Evolutionary conservation across 768 basidiomycete genomes (phyloP).

Genomic region (button mushroom (Agaricus bisporus)): DNA sequence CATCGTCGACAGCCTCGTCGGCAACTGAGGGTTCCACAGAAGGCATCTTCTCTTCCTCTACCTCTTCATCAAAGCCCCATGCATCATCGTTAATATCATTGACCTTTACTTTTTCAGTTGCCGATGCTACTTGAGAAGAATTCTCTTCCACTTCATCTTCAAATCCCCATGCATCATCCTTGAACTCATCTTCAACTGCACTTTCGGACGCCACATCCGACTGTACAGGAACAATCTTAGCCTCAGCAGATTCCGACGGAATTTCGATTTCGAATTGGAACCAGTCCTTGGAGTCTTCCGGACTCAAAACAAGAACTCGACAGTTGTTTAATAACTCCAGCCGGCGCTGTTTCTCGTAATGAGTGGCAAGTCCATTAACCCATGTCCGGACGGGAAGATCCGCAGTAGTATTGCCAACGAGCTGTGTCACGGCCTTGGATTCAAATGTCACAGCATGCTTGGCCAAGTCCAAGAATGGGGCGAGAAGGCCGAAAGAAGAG

Average conservation of each 20-base stretch:
- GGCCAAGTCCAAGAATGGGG: conserved; percentile 54
- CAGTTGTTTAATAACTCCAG: conserved; percentile 58
- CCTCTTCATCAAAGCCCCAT: conserved; percentile 43
- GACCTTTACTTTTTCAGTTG: neutral
- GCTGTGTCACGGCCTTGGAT: conserved; percentile 38
- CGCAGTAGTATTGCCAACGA: conserved; percentile 41
- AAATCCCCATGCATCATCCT: conserved; percentile 29
- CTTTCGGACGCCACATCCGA: conserved; percentile 15
- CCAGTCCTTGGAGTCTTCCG: conserved; percentile 29
- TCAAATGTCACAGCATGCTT: conserved; percentile 64
- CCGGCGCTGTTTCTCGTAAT: conserved; percentile 78
- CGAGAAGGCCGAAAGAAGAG: conserved; percentile 50
- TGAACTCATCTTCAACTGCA: conserved; percentile 34
- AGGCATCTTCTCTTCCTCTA: neutral
- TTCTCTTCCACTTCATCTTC: conserved; percentile 16
- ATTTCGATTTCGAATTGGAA: conserved; percentile 37
- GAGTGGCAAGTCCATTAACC: conserved; percentile 58
- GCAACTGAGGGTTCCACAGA: neutral
- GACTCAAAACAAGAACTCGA: conserved; percentile 45
- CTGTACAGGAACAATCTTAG: conserved; percentile 25
- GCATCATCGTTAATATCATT: conserved; percentile 30
- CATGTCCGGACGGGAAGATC: conserved; percentile 60
- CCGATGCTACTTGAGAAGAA: conserved; percentile 12
- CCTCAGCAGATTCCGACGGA: conserved; percentile 22
- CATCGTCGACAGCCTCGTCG: conserved; percentile 32